phyloP scores from a whole-genome alignment of 768 basidiomycete species.

The Psilocybe subaeruginosa region DNA sequence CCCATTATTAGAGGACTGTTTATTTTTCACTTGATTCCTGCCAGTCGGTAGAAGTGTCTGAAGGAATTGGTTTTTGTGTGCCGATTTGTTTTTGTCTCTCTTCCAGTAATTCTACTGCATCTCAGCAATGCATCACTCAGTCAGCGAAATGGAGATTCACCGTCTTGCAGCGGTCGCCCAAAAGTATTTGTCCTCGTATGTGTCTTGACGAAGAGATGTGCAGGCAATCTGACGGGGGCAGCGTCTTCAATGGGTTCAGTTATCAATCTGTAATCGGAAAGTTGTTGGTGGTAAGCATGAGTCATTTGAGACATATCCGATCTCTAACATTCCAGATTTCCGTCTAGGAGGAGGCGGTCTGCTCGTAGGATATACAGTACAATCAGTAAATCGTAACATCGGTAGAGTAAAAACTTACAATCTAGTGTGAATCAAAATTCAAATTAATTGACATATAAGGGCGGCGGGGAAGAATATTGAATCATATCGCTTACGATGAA shows the following conservation, averaged over 20 bases:
- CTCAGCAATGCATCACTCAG: neutral
- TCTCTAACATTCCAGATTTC: slow-evolving; percentile 15
- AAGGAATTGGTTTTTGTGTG: no score
- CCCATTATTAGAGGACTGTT: no score
- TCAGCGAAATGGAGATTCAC: neutral
- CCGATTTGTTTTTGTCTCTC: neutral
- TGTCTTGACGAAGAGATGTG: slow-evolving; percentile 8
- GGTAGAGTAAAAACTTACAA: slow-evolving; percentile 2
- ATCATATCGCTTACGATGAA: neutral
- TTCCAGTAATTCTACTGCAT: neutral
- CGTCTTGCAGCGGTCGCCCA: slow-evolving; percentile 11
- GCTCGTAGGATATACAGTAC: neutral
- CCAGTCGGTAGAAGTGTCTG: no score
- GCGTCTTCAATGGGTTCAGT: slow-evolving; percentile 6
- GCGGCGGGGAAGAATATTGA: neutral
- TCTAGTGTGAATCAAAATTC: neutral
- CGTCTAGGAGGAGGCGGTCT: slow-evolving; percentile 15
- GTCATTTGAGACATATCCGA: neutral
- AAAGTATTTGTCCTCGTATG: slow-evolving; percentile 20
- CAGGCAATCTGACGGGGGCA: neutral
- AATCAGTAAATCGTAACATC: no score
- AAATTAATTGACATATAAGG: neutral
- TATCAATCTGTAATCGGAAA: slow-evolving; percentile 4
- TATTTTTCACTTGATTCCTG: no score
- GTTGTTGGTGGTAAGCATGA: neutral